A percentile compares a stretch with the other conserved stretches of the same genome.
Evolutionary conservation across 1,284 basidiomycete species (phyloP).

Genomic region (Trametes sp.): DNA sequence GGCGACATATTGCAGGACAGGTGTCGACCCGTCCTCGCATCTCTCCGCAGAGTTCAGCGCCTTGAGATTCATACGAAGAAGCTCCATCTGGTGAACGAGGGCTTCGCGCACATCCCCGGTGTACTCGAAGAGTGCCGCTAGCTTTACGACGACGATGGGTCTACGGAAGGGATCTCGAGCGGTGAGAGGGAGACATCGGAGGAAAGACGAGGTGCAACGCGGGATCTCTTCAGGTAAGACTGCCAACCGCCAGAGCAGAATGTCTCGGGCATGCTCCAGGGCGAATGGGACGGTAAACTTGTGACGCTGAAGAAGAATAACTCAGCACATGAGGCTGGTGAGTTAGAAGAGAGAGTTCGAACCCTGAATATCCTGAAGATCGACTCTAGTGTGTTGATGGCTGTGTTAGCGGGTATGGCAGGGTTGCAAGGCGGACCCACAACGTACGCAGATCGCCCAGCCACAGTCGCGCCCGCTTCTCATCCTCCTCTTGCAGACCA

Average conservation of each 20-base stretch:
- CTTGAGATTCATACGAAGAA: slow-evolving; percentile 60
- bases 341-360: slow-evolving; percentile 27
- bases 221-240: slow-evolving; percentile 49
- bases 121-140: slow-evolving; percentile 46
- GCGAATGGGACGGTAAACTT: slow-evolving; percentile 69
- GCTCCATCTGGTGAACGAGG: slow-evolving; percentile 60
- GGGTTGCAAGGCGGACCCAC: slow-evolving; percentile 3
- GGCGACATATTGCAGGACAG: slow-evolving; percentile 71
- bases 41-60: slow-evolving; percentile 45
- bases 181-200: slow-evolving; percentile 59
- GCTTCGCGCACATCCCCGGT: slow-evolving; percentile 49
- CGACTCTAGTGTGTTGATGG: slow-evolving; percentile 49
- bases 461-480: slow-evolving; percentile 64
- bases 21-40: slow-evolving; percentile 30
- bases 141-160: slow-evolving; percentile 61
- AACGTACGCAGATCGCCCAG: slow-evolving; percentile 57
- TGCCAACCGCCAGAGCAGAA: slow-evolving; percentile 64
- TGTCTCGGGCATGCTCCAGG: slow-evolving; percentile 64
- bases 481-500: slow-evolving; percentile 52
- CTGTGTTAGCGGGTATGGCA: background rate
- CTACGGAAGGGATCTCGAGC: slow-evolving; percentile 66
- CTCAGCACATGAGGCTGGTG: background rate
- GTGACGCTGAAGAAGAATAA: slow-evolving; percentile 57
- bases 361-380: slow-evolving; percentile 74
- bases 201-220: slow-evolving; percentile 39